Conservation (phyloP, 2,329 filamentous ascomycete species). For the Neofusicoccum cordaticola region DNA sequence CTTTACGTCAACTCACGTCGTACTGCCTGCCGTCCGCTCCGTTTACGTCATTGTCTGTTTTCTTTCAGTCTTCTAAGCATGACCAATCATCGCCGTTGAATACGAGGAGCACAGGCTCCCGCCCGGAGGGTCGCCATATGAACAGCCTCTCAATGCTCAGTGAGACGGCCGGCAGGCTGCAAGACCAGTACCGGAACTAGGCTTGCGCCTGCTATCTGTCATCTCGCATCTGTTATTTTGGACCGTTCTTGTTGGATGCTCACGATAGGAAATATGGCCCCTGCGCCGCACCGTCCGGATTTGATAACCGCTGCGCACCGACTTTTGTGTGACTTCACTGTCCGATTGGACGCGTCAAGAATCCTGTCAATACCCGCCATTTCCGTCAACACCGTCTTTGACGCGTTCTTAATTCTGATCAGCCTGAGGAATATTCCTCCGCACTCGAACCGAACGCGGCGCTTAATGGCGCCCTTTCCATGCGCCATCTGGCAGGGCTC, state of each 20-base stretch:
- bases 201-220: background rate
- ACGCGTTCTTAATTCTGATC: slow-evolving; percentile 10
- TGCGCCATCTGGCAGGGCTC: slow-evolving; percentile 13
- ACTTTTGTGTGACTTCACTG: background rate
- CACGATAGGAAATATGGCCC: background rate
- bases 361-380: slow-evolving; percentile 2
- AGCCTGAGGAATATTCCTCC: background rate
- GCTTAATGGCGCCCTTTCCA: background rate
- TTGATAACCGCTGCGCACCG: slow-evolving; percentile 3
- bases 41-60: slow-evolving; percentile 2
- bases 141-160: too few species aligned
- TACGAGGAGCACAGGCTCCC: slow-evolving; percentile 4
- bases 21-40: background rate
- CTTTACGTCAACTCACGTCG: slow-evolving; percentile 1
- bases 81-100: background rate
- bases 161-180: too few species aligned
- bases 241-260: background rate
- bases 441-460: background rate
- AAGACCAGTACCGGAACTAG: too few species aligned
- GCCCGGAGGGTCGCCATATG: background rate
- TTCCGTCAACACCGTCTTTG: background rate
- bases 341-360: background rate
- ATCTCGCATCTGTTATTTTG: background rate
- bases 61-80: background rate
- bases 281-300: background rate